Conservation (phyloP, 495 filamentous ascomycete genomes). For the Cercophora samala region DNA sequence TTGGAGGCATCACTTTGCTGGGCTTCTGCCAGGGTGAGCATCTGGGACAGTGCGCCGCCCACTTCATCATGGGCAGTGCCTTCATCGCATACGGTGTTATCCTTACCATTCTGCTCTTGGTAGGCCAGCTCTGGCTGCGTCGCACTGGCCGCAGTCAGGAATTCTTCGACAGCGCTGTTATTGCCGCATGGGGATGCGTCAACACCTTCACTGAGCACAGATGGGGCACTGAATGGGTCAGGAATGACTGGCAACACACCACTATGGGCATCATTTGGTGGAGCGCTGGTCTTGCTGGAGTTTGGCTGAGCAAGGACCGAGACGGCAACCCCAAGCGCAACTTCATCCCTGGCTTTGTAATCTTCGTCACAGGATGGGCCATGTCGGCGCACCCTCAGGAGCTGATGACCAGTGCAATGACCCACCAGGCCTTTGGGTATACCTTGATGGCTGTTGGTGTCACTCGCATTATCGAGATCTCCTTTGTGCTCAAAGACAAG, state of each 20-base stretch:
- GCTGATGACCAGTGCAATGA: constrained; percentile 77
- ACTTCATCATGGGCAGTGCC: constrained; percentile 97
- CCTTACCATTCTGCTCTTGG: constrained; percentile 79
- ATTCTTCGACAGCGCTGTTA: constrained; percentile 91
- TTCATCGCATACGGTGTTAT: constrained; percentile 93
- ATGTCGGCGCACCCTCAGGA: constrained; percentile 88
- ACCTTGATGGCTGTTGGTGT: constrained; percentile 88
- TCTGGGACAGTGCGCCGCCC: constrained; percentile 86
- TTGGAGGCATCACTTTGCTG: constrained; percentile 87
- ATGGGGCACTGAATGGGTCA: constrained; percentile 88
- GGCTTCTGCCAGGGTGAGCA: constrained; percentile 96
- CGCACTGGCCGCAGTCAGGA: constrained; percentile 87
- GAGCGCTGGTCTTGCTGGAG: constrained; percentile 83
- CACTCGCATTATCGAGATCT: constrained; percentile 83
- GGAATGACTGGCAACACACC: constrained; percentile 94
- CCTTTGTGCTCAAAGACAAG: constrained; percentile 77
- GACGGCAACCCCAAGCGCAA: constrained; percentile 88
- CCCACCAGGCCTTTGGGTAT: constrained; percentile 91
- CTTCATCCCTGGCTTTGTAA: constrained; percentile 85
- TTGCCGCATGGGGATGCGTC: constrained; percentile 90
- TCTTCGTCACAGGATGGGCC: constrained; percentile 88
- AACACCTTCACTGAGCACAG: constrained; percentile 98
- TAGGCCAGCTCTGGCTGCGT: constrained; percentile 83
- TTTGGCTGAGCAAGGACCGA: constrained; percentile 83
- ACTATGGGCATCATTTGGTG: constrained; percentile 98